Conservation (phyloP, 441 rosid genomes). For the Populus hybrid region DNA sequence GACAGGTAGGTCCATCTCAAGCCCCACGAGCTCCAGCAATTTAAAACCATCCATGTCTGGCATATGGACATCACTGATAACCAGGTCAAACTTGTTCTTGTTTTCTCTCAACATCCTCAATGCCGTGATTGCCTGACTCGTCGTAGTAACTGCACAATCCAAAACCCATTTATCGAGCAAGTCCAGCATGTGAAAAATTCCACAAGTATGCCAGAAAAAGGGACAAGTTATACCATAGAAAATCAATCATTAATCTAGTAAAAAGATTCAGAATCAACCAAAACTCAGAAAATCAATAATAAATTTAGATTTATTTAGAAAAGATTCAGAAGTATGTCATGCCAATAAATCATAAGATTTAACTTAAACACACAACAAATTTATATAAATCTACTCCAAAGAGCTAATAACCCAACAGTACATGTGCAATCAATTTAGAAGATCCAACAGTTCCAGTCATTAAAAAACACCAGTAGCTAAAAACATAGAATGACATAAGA, state of each 20-base stretch:
- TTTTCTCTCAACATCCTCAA: constrained; percentile 80
- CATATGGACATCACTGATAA: too few relatives aligned
- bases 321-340: neutral
- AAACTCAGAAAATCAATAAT: neutral
- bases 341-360: constrained; percentile 16
- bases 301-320: neutral
- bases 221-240: neutral
- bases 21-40: too few relatives aligned
- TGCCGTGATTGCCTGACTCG: constrained; percentile 72
- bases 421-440: constrained; percentile 11
- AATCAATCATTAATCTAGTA: neutral
- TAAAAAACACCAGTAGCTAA: neutral
- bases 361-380: constrained; percentile 2
- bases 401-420: neutral
- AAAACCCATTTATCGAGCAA: constrained; percentile 13
- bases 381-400: neutral
- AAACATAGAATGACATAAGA: constrained; percentile 3
- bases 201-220: neutral
- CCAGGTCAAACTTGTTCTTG: constrained; percentile 72
- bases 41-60: too few relatives aligned
- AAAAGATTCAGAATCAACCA: neutral
- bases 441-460: constrained; percentile 20
- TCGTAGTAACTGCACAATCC: constrained; percentile 66
- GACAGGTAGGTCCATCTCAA: too few relatives aligned
- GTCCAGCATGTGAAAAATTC: constrained; percentile 9